Conservation (phyloP, 163 green algal genomes). For the Scenedesmus sp. region DNA sequence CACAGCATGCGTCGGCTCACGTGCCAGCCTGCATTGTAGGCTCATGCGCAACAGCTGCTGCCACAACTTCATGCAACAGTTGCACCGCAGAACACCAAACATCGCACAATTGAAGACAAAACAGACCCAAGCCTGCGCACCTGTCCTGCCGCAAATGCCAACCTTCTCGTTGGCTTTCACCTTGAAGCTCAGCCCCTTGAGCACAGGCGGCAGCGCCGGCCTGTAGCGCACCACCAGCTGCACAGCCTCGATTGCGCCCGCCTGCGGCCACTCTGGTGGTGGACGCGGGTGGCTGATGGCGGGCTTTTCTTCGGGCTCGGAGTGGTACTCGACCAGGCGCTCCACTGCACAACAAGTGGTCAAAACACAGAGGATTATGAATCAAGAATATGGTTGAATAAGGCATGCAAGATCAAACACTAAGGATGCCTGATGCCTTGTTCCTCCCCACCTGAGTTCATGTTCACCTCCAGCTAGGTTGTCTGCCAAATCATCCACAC, state of each 20-base stretch:
- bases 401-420: too few species aligned
- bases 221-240: slow-evolving; percentile 82
- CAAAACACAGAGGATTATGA: slow-evolving; percentile 42
- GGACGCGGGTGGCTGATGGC: slow-evolving; percentile 65
- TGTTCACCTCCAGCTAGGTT: too few species aligned
- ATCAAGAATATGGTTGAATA: too few species aligned
- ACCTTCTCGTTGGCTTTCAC: slow-evolving; percentile 65
- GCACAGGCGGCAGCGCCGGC: slow-evolving; percentile 85
- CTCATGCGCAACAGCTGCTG: not conserved
- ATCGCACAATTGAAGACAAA: not conserved
- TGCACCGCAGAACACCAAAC: not conserved
- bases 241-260: slow-evolving; percentile 80
- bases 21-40: not conserved
- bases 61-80: too few species aligned
- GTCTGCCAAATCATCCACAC: too few species aligned
- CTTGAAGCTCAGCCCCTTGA: slow-evolving; percentile 78
- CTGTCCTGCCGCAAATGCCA: slow-evolving; percentile 46
- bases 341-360: slow-evolving; percentile 79
- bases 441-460: too few species aligned
- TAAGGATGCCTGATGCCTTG: too few species aligned
- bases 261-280: slow-evolving; percentile 72
- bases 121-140: slow-evolving; percentile 7
- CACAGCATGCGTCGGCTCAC: not conserved
- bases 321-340: slow-evolving; percentile 88
- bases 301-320: slow-evolving; percentile 71